Evolutionary conservation across 768 basidiomycete genomes (phyloP).

Genomic region (Wakefieldia striispora): DNA sequence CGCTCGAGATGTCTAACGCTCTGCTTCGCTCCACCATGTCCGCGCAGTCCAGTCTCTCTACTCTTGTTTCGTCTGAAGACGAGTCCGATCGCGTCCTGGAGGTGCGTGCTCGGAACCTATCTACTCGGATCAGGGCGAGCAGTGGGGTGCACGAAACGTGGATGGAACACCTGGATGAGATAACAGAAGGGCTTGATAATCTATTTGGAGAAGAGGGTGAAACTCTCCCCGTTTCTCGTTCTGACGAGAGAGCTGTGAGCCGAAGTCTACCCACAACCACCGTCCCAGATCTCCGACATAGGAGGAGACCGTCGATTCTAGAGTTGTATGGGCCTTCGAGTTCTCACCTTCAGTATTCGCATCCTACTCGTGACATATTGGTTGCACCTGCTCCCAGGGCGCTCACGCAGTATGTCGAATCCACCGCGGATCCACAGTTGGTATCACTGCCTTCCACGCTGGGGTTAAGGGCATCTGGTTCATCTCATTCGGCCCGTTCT

Average conservation of each 20-base stretch:
- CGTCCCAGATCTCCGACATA: slow-evolving; percentile 31
- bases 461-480: slow-evolving; percentile 48
- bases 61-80: slow-evolving; percentile 47
- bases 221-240: slow-evolving; percentile 1
- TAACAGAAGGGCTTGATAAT: slow-evolving; percentile 59
- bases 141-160: slow-evolving; percentile 50
- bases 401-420: slow-evolving; percentile 69
- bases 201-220: slow-evolving; percentile 41
- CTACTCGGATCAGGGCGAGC: slow-evolving; percentile 48
- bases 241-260: slow-evolving; percentile 34
- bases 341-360: slow-evolving; percentile 49
- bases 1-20: slow-evolving; percentile 81
- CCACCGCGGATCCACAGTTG: slow-evolving; percentile 47
- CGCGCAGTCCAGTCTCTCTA: slow-evolving; percentile 56
- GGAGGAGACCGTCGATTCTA: slow-evolving; percentile 47
- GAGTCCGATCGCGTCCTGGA: slow-evolving; percentile 45
- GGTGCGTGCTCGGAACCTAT: slow-evolving; percentile 50
- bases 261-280: slow-evolving; percentile 44
- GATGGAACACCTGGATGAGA: slow-evolving; percentile 68
- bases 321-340: slow-evolving; percentile 32
- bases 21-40: slow-evolving; percentile 74
- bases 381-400: slow-evolving; percentile 72
- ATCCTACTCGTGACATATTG: slow-evolving; percentile 50
- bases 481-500: slow-evolving; percentile 24
- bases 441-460: slow-evolving; percentile 70